Evolutionary conservation across 805 yeast species (phyloP), one percentile per base, ranked within the genome.

Genomic region (Suhomyces canberraensis): DNA sequence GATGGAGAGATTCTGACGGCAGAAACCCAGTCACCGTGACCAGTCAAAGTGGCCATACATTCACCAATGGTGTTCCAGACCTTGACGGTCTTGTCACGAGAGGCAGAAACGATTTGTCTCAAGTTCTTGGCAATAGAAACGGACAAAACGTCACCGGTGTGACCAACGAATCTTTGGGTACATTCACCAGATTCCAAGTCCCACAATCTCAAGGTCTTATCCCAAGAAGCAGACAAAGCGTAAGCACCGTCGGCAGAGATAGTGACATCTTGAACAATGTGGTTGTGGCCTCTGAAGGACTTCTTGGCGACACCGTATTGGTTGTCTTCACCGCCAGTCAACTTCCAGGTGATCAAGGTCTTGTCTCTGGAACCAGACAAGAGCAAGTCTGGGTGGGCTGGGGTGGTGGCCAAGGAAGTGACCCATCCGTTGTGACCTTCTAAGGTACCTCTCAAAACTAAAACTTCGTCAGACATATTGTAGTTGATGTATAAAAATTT

Each of bases 221-320:
- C 98, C 99, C 99, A 93, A 61, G 98, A 93, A 64, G 95, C 96
- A 51, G 98, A 93, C 70, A 93, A 77, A 64, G 97, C 98, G 79
- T 81, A 91, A 64, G 83, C 81, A 71, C 98, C 98, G 69, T 93
- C 98, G 66, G 95, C 89, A 52, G 98, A 87, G 75, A 93, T 84
- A 68, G 93, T 86, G 69, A 89, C 91, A 69, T 93, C 98, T 76
- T 89, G 90, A 57, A 93, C 96, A 64, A 93, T 91, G 89, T 93
- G 98, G 58, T 95, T 84, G 88, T 93, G 98, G 67, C 98, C 99
- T 68, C 79, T 84, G 72, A 93, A 82, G 56, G 97, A 87, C 75
- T 84, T 88, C 79, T 89, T 87, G 71, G 99, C 95, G 61, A 87
- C 89, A 84, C 98, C 99, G 78, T 87, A 89, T 72, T 86, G 83